Conservation (phyloP, 192 early-diverging fungal genomes). For the Dimargaris xerosporica region DNA sequence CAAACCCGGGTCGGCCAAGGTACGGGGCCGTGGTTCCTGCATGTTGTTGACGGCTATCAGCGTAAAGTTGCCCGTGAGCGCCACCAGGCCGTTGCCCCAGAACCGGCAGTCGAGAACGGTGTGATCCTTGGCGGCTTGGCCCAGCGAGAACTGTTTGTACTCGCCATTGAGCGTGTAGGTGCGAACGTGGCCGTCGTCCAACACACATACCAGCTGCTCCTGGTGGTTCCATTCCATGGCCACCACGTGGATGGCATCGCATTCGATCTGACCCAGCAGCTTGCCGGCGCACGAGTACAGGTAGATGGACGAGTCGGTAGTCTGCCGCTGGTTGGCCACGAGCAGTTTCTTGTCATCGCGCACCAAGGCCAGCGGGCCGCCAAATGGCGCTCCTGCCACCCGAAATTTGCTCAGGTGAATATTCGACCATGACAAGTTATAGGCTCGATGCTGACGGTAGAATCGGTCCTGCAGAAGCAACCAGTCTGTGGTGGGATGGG, state of each 20-base stretch:
- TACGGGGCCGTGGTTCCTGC: conserved; percentile 64
- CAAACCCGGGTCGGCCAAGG: conserved; percentile 56
- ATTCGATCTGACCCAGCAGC: conserved; percentile 73
- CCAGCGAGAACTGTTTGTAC: conserved; percentile 60
- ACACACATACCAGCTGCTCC: conserved; percentile 75
- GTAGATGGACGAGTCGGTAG: conserved; percentile 61
- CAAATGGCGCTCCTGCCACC: conserved; percentile 74
- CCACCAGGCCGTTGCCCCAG: conserved; percentile 87
- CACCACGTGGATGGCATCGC: conserved; percentile 82
- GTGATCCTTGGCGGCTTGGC: conserved; percentile 66
- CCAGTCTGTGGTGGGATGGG: conserved; percentile 12
- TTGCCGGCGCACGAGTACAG: conserved; percentile 79
- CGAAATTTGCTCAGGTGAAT: conserved; percentile 70
- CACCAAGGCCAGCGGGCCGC: conserved; percentile 87
- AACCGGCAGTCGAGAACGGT: conserved; percentile 73
- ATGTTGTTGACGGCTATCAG: conserved; percentile 75
- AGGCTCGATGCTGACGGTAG: conserved; percentile 54
- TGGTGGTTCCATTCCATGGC: conserved; percentile 80
- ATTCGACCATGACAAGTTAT: conserved; percentile 80
- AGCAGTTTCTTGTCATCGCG: conserved; percentile 77
- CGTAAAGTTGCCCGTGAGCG: conserved; percentile 65
- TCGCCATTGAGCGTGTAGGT: conserved; percentile 74
- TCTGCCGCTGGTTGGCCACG: conserved; percentile 51
- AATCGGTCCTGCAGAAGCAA: conserved; percentile 21
- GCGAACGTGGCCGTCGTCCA: conserved; percentile 69